A percentile compares a stretch with the other conserved stretches of the same genome.
Conservation (phyloP, 495 filamentous ascomycete species). For the Aspergillus heteromorphus region DNA sequence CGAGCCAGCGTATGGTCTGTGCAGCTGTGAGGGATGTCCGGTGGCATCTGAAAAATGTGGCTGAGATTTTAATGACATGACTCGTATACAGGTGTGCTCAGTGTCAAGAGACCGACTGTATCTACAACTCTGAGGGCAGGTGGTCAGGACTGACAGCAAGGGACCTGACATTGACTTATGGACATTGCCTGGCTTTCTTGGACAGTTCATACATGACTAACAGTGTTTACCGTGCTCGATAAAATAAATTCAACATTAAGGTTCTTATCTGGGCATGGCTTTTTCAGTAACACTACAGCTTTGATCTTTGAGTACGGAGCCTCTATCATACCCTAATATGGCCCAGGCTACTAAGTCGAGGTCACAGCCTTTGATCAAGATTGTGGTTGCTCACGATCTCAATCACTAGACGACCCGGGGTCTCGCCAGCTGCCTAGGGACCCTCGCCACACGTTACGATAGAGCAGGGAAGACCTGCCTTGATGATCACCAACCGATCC, state of each 20-base stretch:
- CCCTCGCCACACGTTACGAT: neutral
- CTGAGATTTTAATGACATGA: slow-evolving; percentile 43
- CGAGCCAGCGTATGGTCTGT: slow-evolving; percentile 32
- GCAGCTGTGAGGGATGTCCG: slow-evolving; percentile 37
- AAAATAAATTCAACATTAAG: neutral
- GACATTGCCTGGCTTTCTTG: no score
- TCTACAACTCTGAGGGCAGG: neutral
- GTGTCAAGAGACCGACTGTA: neutral
- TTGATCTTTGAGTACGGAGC: neutral
- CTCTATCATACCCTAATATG: neutral
- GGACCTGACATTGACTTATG: no score
- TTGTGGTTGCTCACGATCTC: neutral
- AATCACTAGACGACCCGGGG: neutral
- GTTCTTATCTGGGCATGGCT: neutral
- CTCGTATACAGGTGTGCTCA: slow-evolving; percentile 35
- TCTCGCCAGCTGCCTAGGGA: neutral
- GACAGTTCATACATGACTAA: neutral
- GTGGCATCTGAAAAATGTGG: slow-evolving; percentile 35
- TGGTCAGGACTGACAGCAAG: no score
- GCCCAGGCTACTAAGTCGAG: neutral
- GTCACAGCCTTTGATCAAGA: neutral
- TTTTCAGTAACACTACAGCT: neutral
- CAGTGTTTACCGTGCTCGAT: neutral
- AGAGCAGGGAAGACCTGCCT: neutral
- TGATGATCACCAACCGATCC: neutral